phyloP scores from a whole-genome alignment of 768 basidiomycete genomes.

The Sarcodon sp. region DNA sequence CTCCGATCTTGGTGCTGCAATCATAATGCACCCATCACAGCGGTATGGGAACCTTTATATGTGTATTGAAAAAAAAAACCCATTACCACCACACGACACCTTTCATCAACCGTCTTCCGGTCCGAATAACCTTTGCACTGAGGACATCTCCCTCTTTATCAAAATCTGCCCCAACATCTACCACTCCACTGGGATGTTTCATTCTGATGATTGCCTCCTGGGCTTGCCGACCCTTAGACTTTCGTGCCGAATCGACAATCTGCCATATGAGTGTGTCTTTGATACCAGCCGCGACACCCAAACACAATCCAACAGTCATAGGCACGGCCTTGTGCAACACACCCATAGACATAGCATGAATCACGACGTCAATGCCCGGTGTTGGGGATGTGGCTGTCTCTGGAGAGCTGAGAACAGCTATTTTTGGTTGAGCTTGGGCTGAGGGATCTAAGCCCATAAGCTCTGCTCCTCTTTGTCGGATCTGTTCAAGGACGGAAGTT shows the following conservation, averaged over 20 bases:
- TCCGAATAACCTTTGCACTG: slow-evolving; percentile 53
- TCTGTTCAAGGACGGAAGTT: slow-evolving; percentile 28
- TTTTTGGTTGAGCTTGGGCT: slow-evolving; percentile 59
- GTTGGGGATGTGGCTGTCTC: slow-evolving; percentile 10
- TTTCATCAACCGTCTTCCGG: slow-evolving; percentile 59
- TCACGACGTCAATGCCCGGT: slow-evolving; percentile 31
- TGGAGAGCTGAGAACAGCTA: slow-evolving; percentile 39
- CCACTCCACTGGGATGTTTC: slow-evolving; percentile 51
- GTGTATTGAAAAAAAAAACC: too few species aligned
- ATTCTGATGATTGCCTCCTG: slow-evolving; percentile 28
- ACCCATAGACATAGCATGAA: slow-evolving; percentile 61
- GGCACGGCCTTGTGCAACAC: slow-evolving; percentile 58
- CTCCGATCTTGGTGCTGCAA: too few species aligned
- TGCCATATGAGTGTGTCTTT: slow-evolving; percentile 42
- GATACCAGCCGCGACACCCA: slow-evolving; percentile 49
- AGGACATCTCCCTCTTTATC: slow-evolving; percentile 29
- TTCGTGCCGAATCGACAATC: slow-evolving; percentile 20
- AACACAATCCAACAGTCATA: slow-evolving; percentile 60
- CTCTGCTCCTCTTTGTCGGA: slow-evolving; percentile 42
- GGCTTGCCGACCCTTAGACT: slow-evolving; percentile 3
- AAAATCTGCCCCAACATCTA: slow-evolving; percentile 54
- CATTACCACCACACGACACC: slow-evolving; percentile 53
- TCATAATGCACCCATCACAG: too few species aligned
- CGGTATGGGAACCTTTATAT: too few species aligned
- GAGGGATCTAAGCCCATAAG: slow-evolving; percentile 53